phyloP scores from a whole-genome alignment of 345 rosid species.

The Raphanus raphanistrum region DNA sequence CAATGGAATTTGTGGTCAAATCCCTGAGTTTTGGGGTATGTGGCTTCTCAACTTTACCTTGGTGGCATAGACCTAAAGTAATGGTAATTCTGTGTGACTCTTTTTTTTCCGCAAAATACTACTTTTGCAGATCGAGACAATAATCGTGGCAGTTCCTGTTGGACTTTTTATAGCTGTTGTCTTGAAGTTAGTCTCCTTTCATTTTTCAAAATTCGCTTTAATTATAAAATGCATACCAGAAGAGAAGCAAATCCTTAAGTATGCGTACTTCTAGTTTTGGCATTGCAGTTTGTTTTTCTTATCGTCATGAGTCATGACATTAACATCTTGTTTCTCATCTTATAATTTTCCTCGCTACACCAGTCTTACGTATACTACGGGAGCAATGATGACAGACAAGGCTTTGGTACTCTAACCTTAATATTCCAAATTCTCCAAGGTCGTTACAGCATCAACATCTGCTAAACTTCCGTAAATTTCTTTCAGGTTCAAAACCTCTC shows the following conservation, averaged over 20 bases:
- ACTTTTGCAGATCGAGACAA: constrained; percentile 64
- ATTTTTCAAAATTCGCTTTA: not conserved
- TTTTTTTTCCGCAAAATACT: not conserved
- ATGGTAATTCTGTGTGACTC: not conserved
- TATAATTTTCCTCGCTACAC: constrained; percentile 3
- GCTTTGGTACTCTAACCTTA: constrained; percentile 55
- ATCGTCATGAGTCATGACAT: not conserved
- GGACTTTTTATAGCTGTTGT: constrained; percentile 87
- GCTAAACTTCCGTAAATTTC: constrained; percentile 21
- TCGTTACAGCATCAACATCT: not conserved
- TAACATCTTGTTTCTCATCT: constrained; percentile 15
- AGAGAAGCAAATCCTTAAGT: not conserved
- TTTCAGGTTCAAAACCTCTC: constrained; percentile 83
- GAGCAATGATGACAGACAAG: constrained; percentile 90
- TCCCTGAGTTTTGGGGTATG: constrained; percentile 73
- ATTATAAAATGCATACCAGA: not conserved
- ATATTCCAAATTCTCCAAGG: not conserved
- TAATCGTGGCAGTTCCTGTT: constrained; percentile 86
- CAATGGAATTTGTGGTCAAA: constrained; percentile 56
- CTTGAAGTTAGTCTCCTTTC: constrained; percentile 62
- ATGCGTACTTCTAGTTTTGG: not conserved
- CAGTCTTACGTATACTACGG: constrained; percentile 79
- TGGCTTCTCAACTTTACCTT: not conserved
- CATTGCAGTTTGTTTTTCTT: no score
- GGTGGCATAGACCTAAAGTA: constrained; percentile 1